These are phyloP conservation scores for Escovopsis sp. DNA, from an alignment of 2,329 filamentous ascomycete species.

Conservation along the genomic window DNA sequence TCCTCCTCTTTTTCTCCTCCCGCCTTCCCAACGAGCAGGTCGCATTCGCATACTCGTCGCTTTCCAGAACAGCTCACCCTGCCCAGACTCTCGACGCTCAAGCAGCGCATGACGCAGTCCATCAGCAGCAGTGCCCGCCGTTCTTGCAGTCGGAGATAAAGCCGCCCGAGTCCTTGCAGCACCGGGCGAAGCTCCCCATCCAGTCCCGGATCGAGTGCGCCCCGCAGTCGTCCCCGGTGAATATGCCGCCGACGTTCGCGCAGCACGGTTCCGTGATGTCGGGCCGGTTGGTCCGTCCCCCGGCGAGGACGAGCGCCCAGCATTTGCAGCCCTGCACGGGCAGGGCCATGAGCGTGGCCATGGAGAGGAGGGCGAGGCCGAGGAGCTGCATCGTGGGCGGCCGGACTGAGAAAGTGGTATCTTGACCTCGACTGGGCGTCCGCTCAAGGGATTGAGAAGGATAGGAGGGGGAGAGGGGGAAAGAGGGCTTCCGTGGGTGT, in stretches of 20 bases:
- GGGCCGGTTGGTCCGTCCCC: too few relatives aligned
- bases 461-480: slow-evolving; percentile 11
- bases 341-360: background rate
- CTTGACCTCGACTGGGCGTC: too few relatives aligned
- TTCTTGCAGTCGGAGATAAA: background rate
- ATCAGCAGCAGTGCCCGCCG: background rate
- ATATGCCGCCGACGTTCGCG: background rate
- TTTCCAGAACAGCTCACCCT: too few relatives aligned
- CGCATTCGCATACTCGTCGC: too few relatives aligned
- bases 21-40: too few relatives aligned
- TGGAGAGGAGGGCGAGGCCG: background rate
- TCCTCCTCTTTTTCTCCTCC: too few relatives aligned
- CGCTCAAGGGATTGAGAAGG: too few relatives aligned
- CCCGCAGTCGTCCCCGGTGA: background rate
- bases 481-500: too few relatives aligned
- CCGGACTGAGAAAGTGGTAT: background rate
- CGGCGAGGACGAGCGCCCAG: background rate
- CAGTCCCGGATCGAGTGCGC: background rate
- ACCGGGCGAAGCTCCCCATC: background rate
- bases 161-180: background rate
- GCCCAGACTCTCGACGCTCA: too few relatives aligned
- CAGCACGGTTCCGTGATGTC: too few relatives aligned
- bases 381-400: background rate
- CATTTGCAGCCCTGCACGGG: background rate
- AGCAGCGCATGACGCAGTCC: too few relatives aligned